Evolutionary conservation across 441 rosid species (phyloP), one percentile per base, ranked within the genome.

Genomic region (Oxalis stricta): DNA sequence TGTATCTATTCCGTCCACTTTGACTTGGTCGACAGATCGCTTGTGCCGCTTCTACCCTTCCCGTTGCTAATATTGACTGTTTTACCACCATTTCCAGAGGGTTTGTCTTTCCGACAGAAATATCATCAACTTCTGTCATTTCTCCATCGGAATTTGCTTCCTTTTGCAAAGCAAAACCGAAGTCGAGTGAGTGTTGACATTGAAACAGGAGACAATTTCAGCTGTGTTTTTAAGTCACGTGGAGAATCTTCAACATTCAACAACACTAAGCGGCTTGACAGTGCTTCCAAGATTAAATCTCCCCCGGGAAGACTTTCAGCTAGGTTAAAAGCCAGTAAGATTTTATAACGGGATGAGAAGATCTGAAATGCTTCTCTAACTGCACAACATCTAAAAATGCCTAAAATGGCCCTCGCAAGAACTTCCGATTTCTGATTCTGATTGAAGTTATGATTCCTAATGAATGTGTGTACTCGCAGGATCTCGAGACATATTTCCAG

Each of bases 231-330:
- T 56, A 65, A 52, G 18, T 56, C 73, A 45, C 17, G 52, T 24
- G 58, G 65, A 32, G 53, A 54, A 53, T 61, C 38, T 51, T 56
- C 45, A 14, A 52, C 44, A 60, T 60, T 63, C 44, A 78, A 48
- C 40, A 79, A 83, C 18, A 68, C 68, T 44, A 87, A 56, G 53
- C 73, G 76, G 34, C 58, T 68, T 31, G 72, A 69, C 30, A 83
- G 69, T 58, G 94, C 72, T 65, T 71, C 72, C 69, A 84, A 53
- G 50, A 87, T 75, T 55, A 41, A 60, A 63, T 87, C 94, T 46
- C 97, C 97, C 44, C 79, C 59, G 14, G 95, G 97, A 53, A 84
- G 85, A 63, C 95, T 79, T 78, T 84, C 95, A 55, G 93, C 95
- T 41, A 88, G 69, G 69, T 75, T 84, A 61, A 84, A 84, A 48